A percentile compares a stretch with the other conserved stretches of the same genome.
Evolutionary conservation across 345 rosid genomes (phyloP).

Genomic region (Populus deltoides): DNA sequence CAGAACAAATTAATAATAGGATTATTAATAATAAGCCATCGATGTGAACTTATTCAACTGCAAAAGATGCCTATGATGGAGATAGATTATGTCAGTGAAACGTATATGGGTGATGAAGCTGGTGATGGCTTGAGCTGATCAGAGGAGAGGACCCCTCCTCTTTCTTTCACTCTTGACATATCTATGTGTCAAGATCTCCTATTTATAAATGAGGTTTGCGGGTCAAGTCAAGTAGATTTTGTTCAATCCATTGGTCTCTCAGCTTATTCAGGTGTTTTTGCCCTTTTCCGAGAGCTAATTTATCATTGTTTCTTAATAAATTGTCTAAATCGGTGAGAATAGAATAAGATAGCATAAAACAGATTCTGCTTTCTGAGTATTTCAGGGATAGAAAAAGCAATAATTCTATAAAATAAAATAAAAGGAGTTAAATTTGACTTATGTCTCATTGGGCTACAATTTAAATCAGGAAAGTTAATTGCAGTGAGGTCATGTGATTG

Average conservation of each 20-base stretch:
- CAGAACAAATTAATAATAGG: neutral
- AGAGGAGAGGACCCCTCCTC: neutral
- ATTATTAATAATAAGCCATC: neutral
- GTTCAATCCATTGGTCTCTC: neutral
- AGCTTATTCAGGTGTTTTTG: neutral
- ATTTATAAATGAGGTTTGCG: neutral
- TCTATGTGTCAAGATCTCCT: neutral
- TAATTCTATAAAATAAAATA: too few species aligned
- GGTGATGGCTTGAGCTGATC: neutral
- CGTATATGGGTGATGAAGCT: neutral
- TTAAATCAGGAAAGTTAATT: too few species aligned
- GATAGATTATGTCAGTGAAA: neutral
- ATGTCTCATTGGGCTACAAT: too few species aligned
- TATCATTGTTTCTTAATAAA: neutral
- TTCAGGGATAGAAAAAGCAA: neutral
- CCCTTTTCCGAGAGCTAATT: neutral
- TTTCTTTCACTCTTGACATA: neutral
- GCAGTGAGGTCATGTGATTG: constrained; percentile 6
- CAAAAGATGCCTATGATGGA: neutral
- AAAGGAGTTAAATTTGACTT: too few species aligned
- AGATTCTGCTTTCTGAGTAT: neutral
- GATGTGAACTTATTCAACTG: neutral
- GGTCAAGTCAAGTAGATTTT: neutral
- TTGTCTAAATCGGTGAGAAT: neutral
- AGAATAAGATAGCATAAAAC: neutral